Evolutionary conservation across 176 grass and related monocot species (phyloP).

Genomic region (Otatea glauca): DNA sequence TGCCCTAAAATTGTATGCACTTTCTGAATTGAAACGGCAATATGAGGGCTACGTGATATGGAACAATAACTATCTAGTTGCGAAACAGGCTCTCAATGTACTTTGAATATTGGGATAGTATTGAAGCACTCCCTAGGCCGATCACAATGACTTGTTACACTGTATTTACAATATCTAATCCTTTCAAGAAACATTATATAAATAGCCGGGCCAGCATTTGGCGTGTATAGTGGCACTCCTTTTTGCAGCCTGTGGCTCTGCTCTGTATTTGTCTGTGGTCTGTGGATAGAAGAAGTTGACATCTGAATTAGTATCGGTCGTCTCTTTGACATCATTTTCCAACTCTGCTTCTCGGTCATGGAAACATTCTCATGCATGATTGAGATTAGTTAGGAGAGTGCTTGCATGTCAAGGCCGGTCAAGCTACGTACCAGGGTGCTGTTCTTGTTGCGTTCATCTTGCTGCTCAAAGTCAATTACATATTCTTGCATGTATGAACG

Average conservation of each 20-base stretch:
- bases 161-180: neutral
- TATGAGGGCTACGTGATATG: neutral
- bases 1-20: neutral
- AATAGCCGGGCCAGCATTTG: neutral
- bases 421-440: neutral
- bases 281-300: conserved; percentile 40
- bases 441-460: neutral
- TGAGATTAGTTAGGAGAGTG: conserved; percentile 23
- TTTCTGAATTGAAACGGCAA: neutral
- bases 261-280: conserved; percentile 27
- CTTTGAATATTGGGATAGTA: neutral
- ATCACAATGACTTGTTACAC: neutral
- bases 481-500: neutral
- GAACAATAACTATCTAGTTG: neutral
- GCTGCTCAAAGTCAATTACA: conserved; percentile 36
- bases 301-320: neutral
- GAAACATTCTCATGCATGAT: conserved; percentile 40
- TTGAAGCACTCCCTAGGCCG: neutral
- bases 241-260: neutral
- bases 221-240: neutral
- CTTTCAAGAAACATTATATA: neutral
- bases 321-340: conserved; percentile 21
- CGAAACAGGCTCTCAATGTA: neutral
- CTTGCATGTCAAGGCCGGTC: conserved; percentile 32
- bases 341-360: neutral